A percentile compares a stretch with the other conserved stretches of the same genome.
Conservation (phyloP, 2,329 filamentous ascomycete genomes). For the Fusarium sp. region DNA sequence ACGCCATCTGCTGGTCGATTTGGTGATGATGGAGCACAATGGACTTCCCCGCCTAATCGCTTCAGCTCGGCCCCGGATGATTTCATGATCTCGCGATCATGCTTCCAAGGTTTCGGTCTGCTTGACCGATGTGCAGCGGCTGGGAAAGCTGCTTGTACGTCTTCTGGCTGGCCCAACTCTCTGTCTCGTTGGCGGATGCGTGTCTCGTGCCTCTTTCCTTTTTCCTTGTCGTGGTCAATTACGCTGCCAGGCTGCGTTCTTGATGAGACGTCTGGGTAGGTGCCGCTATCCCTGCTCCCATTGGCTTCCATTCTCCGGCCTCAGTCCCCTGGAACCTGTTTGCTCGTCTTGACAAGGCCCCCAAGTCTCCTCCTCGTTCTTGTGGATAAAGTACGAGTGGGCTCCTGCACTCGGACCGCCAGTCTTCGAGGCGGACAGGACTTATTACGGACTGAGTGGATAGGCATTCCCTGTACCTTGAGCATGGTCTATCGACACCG, state of each 20-base stretch:
- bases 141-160: slow-evolving; percentile 8
- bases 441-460: slow-evolving; percentile 40
- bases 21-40: slow-evolving; percentile 30
- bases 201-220: slow-evolving; percentile 29
- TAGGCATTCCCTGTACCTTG: slow-evolving; percentile 34
- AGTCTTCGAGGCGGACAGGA: slow-evolving; percentile 39
- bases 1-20: neutral
- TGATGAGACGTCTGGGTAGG: slow-evolving; percentile 12
- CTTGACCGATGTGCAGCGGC: slow-evolving; percentile 16
- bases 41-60: slow-evolving; percentile 33
- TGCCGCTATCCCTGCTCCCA: slow-evolving; percentile 16
- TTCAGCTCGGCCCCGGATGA: slow-evolving; percentile 27
- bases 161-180: slow-evolving; percentile 8
- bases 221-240: slow-evolving; percentile 23
- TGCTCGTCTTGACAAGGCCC: slow-evolving; percentile 28
- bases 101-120: slow-evolving; percentile 30
- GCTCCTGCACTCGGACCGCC: slow-evolving; percentile 34
- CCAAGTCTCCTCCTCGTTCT: slow-evolving; percentile 25
- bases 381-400: slow-evolving; percentile 31
- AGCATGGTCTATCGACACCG: slow-evolving; percentile 43
- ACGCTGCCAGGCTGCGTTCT: slow-evolving; percentile 14
- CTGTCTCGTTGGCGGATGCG: slow-evolving; percentile 16
- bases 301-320: slow-evolving; percentile 27
- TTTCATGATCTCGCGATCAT: slow-evolving; percentile 36
- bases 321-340: slow-evolving; percentile 20